Evolutionary conservation across 768 basidiomycete genomes (phyloP).

Genomic region (Podaxis sp.): DNA sequence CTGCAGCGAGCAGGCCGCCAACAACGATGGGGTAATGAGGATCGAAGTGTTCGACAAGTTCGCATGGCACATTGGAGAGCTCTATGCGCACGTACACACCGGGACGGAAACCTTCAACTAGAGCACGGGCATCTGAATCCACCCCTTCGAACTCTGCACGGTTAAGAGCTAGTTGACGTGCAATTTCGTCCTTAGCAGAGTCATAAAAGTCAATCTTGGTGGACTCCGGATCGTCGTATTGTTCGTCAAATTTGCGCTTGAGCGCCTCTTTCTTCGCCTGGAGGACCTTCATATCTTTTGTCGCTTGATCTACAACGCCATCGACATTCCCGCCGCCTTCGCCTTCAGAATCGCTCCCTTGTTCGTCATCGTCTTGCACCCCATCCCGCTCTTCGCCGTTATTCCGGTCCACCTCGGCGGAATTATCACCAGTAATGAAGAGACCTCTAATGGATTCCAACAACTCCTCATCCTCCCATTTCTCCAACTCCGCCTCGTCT

Average conservation of each 20-base stretch:
- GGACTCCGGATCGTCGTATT: constrained; percentile 88
- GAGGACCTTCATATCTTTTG: constrained; percentile 47
- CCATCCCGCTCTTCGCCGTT: constrained; percentile 41
- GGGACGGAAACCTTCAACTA: constrained; percentile 89
- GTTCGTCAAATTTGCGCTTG: constrained; percentile 94
- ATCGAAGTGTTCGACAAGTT: constrained; percentile 92
- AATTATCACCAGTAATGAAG: constrained; percentile 81
- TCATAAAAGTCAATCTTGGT: constrained; percentile 87
- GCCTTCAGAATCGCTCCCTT: constrained; percentile 20
- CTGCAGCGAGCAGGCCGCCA: constrained; percentile 86
- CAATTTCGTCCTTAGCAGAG: constrained; percentile 89
- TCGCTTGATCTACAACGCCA: constrained; percentile 28
- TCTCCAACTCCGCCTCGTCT: constrained; percentile 50
- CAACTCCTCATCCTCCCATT: constrained; percentile 85
- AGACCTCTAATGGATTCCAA: constrained; percentile 83
- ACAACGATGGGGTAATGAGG: constrained; percentile 88
- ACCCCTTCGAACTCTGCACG: constrained; percentile 81
- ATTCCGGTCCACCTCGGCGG: constrained; percentile 29
- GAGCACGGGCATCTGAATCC: constrained; percentile 72
- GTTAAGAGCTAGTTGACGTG: constrained; percentile 80
- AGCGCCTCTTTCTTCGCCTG: constrained; percentile 87
- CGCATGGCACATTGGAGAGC: constrained; percentile 79
- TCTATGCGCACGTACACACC: constrained; percentile 94
- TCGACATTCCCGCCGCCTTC: constrained; percentile 34
- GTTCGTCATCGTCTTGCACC: constrained; percentile 37